A percentile compares a stretch with the other conserved stretches of the same genome.
These are phyloP conservation scores for Peronospora farinosa DNA, from an alignment of 352 stramenopile species.

Conservation along the genomic window DNA sequence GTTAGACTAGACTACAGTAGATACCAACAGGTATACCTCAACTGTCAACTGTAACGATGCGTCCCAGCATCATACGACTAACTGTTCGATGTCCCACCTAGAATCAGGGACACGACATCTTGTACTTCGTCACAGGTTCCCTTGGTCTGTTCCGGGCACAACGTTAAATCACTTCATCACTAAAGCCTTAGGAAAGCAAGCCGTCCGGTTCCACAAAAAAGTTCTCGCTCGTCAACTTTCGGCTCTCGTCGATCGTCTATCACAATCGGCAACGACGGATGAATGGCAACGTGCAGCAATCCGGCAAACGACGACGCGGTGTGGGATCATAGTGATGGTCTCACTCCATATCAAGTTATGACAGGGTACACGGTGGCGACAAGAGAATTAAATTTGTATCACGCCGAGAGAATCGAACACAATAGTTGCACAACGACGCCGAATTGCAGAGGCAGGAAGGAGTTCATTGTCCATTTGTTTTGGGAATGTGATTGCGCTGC, in stretches of 20 bases:
- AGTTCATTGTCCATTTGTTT: neutral
- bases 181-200: neutral
- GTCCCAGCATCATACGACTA: too few species aligned
- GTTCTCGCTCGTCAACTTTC: neutral
- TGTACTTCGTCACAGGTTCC: too few species aligned
- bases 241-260: neutral
- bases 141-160: neutral
- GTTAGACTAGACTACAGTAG: too few species aligned
- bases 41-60: too few species aligned
- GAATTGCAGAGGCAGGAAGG: neutral
- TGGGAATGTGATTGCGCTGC: neutral
- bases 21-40: too few species aligned
- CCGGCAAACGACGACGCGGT: neutral
- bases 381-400: neutral
- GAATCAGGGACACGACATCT: too few species aligned
- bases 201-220: neutral
- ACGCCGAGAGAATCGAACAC: neutral
- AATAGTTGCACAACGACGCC: neutral
- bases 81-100: too few species aligned
- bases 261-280: neutral
- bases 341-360: slow-evolving; percentile 1
- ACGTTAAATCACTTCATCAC: neutral
- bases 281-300: neutral
- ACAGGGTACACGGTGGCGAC: neutral
- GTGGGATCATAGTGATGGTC: neutral